These are phyloP conservation scores for sorghum (Sorghum bicolor) DNA, from an alignment of 176 grass and related monocot genomes.

Conservation along the genomic window DNA sequence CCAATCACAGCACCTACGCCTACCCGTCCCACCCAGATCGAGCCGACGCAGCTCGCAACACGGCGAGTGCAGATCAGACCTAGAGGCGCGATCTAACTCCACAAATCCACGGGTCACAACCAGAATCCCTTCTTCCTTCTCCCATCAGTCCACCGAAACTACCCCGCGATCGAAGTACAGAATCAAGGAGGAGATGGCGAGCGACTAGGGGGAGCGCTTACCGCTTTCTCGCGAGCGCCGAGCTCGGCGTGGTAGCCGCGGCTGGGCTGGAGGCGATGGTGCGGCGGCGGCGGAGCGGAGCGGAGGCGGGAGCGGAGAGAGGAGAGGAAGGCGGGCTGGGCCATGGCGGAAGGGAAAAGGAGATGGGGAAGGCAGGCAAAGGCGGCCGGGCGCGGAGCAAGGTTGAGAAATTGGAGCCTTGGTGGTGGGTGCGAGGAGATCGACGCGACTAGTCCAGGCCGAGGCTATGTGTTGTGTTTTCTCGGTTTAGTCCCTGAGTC, in stretches of 20 bases:
- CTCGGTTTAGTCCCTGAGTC: background rate
- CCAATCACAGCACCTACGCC: background rate
- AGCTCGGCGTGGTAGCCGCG: slow-evolving; percentile 78
- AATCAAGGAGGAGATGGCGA: background rate
- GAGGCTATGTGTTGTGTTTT: background rate
- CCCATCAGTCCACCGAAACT: background rate
- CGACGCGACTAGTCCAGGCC: background rate
- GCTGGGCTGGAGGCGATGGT: slow-evolving; percentile 25
- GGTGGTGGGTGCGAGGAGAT: background rate
- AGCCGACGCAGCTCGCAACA: background rate
- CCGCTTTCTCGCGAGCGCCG: slow-evolving; percentile 76
- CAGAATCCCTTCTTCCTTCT: background rate
- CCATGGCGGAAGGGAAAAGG: slow-evolving; percentile 33
- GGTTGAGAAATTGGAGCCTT: background rate
- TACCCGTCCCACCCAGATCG: background rate
- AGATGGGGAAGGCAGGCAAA: background rate
- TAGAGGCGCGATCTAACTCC: background rate
- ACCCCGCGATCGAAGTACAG: background rate
- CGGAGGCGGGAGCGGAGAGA: slow-evolving; percentile 37
- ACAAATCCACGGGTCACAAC: too few species aligned
- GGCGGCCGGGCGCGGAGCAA: background rate
- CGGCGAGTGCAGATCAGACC: background rate
- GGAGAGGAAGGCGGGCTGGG: slow-evolving; percentile 47
- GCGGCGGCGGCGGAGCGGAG: background rate
- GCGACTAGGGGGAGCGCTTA: slow-evolving; percentile 9